phyloP scores from a whole-genome alignment of 1,284 basidiomycete genomes.

The Kwoniella shivajii region DNA sequence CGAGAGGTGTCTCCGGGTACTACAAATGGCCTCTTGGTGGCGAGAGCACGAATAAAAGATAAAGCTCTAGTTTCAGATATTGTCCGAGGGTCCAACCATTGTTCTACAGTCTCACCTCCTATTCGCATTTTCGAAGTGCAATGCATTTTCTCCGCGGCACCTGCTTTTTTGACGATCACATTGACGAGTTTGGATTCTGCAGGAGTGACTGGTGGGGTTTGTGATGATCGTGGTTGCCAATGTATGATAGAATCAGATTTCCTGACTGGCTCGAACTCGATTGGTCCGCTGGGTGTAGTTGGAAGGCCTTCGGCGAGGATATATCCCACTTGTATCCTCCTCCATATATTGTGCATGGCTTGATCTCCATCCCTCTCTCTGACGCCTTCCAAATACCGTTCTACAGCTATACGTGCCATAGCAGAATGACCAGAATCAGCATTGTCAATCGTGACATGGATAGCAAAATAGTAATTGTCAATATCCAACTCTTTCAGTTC shows the following conservation, averaged over 20 bases:
- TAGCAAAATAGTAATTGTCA: constrained; percentile 45
- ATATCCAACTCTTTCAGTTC: constrained; percentile 44
- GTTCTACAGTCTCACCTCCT: constrained; percentile 27
- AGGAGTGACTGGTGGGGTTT: background rate
- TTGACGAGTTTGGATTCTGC: constrained; percentile 22
- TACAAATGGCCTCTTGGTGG: constrained; percentile 31
- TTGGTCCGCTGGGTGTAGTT: constrained; percentile 36
- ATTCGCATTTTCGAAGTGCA: constrained; percentile 33
- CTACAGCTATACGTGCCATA: constrained; percentile 38
- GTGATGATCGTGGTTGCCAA: constrained; percentile 8
- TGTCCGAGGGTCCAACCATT: constrained; percentile 37
- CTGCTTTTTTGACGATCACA: constrained; percentile 30
- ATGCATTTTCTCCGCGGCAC: constrained; percentile 36
- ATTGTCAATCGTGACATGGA: constrained; percentile 49
- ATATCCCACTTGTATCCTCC: constrained; percentile 38
- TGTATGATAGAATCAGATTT: background rate
- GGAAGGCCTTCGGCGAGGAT: constrained; percentile 42
- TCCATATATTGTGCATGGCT: constrained; percentile 36
- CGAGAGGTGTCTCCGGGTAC: constrained; percentile 25
- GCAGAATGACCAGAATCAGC: constrained; percentile 44
- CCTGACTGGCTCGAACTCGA: constrained; percentile 19
- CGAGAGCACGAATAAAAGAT: constrained; percentile 28
- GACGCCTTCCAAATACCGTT: constrained; percentile 33
- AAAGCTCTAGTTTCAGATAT: constrained; percentile 22
- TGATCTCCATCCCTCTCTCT: constrained; percentile 25